Base-by-base conservation (phyloP, 805 yeast species). In the Pichia cabralensis region DNA sequence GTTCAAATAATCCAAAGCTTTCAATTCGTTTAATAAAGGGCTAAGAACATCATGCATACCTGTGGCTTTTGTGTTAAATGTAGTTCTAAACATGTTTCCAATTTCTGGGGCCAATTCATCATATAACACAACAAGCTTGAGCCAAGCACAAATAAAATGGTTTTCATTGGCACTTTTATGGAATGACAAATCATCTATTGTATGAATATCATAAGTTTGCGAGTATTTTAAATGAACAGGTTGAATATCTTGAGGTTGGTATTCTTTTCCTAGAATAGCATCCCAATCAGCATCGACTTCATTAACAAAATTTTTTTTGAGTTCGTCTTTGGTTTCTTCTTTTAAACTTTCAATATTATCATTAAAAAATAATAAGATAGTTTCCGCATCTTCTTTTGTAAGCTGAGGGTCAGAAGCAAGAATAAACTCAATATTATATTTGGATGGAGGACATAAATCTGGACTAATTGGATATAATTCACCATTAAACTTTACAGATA, bases 381-480 rank as follows among this genome's bases (percentile, higher is more conserved):
- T 55, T 7, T 34, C 18, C 7, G 67, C 67, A 6, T 50, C 52
- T 1, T 49, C 46, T 12, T 47, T 53, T 1, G 58, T 42, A 8
- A 70, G 36, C 12, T 62, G 55, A 30, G 61, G 35, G 1, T 33
- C 31, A 10, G 39, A 35, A n/a, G n/a, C n/a, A n/a, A n/a, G n/a
- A 19, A 65, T 40, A 35, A 63, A 65, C 3, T 54, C 48, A 2
- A 57, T 24, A 34, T 62, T 57, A 5, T 48, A 45, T 2, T 52
- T 46, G 0, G 69, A 64, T 16, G 71, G 69, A 6, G 61, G 50
- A 3, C 67, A 71, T 18, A 62, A 57, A 31, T 55, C 57, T 40
- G 46, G 60, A 38, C 29, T 55, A 58, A 58, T 58, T 26, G 60
- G 65, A 49, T 48, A 63, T 26, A 60, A 45, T 25, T 52, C 43